Conservation (phyloP, 2,329 filamentous ascomycete species). For the Claviceps sorghi region DNA sequence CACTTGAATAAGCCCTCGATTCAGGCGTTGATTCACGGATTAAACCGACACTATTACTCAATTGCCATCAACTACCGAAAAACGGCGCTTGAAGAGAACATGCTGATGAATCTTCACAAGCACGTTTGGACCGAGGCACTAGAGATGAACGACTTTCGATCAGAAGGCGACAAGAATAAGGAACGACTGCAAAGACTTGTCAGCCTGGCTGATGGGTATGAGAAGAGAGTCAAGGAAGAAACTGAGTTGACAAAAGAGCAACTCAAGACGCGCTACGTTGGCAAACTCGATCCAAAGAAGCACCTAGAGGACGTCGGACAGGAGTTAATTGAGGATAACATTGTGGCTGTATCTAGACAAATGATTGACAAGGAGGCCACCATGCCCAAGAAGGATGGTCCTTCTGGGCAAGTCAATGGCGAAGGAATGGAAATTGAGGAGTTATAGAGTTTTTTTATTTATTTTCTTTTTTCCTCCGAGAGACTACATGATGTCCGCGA, state of each 20-base stretch:
- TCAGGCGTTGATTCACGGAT: conserved; percentile 91
- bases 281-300: conserved; percentile 98
- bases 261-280: conserved; percentile 95
- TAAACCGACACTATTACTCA: conserved; percentile 98
- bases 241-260: conserved; percentile 94
- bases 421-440: conserved; percentile 57
- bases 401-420: conserved; percentile 37
- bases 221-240: conserved; percentile 98
- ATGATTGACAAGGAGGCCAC: conserved; percentile 99
- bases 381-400: conserved; percentile 56
- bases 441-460: conserved; percentile 1
- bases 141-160: conserved; percentile 89
- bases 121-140: conserved; percentile 97
- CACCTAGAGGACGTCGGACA: conserved; percentile 95
- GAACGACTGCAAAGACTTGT: conserved; percentile 81
- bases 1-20: conserved; percentile 99
- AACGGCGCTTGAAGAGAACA: conserved; percentile 94
- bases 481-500: conserved; percentile 9
- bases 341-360: conserved; percentile 91
- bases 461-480: neutral
- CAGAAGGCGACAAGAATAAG: conserved; percentile 72
- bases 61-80: conserved; percentile 98
- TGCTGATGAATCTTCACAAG: conserved; percentile 99
- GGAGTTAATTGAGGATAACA: conserved; percentile 97
- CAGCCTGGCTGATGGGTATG: conserved; percentile 82